phyloP scores from a whole-genome alignment of 306 rosid genomes.

The Dalbergia cultrata region DNA sequence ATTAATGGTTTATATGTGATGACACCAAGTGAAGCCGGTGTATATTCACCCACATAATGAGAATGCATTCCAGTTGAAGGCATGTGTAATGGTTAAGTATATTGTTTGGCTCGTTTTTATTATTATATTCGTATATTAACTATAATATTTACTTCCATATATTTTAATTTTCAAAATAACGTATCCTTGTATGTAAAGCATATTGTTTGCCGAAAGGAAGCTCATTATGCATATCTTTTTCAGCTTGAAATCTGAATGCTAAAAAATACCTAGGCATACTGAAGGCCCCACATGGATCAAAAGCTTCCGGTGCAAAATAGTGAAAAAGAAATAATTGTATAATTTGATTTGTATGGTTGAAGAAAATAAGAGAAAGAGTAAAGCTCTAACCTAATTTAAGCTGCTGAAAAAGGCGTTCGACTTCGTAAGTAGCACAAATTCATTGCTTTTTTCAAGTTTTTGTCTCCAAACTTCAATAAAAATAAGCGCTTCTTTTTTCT shows the following conservation, averaged over 20 bases:
- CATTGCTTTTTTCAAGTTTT: neutral
- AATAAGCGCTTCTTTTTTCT: neutral
- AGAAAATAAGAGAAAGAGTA: neutral
- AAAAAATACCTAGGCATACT: neutral
- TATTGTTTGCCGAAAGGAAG: conserved; percentile 36
- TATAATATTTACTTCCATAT: too few relatives aligned
- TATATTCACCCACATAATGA: neutral
- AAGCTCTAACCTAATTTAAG: conserved; percentile 1
- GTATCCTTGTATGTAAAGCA: neutral
- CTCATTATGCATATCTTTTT: neutral
- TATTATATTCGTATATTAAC: too few relatives aligned
- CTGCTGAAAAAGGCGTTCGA: neutral
- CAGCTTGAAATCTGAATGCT: conserved; percentile 36
- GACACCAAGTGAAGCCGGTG: neutral
- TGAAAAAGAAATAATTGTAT: neutral
- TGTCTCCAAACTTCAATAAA: neutral
- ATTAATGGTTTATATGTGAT: neutral
- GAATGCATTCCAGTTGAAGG: neutral
- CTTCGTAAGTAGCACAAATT: neutral
- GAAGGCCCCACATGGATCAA: conserved; percentile 48
- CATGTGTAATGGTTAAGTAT: neutral
- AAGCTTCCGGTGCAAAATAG: conserved; percentile 19
- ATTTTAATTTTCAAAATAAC: too few relatives aligned
- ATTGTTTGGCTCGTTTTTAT: too few relatives aligned
- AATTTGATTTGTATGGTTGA: conserved; percentile 1